phyloP scores from a whole-genome alignment of 257 asterid genomes.

The Solanum chiquidenum region DNA sequence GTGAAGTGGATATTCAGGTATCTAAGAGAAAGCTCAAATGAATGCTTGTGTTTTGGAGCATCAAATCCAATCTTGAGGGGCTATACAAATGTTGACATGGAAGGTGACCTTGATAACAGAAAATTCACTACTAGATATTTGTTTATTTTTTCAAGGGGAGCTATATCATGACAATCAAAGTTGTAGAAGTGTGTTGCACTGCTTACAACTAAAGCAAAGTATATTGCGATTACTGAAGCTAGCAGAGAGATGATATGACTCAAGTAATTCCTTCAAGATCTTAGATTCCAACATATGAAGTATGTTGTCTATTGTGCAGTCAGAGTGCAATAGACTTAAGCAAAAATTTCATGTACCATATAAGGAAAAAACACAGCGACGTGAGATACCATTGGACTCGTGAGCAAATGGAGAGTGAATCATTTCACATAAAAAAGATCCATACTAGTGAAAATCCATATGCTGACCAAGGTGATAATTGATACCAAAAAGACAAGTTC shows the following conservation, averaged over 20 bases:
- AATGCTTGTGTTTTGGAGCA: background rate
- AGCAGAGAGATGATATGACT: background rate
- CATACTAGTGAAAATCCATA: background rate
- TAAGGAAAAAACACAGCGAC: background rate
- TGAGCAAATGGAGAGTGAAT: background rate
- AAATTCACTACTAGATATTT: background rate
- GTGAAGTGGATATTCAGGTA: background rate
- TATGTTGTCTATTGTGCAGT: background rate
- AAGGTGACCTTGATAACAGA: background rate
- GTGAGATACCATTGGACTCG: background rate
- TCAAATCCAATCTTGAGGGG: background rate
- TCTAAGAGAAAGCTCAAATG: background rate
- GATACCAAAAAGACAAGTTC: background rate
- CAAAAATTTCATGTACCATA: background rate
- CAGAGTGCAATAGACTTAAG: background rate
- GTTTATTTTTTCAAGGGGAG: background rate
- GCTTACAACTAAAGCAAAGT: background rate
- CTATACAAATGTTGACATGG: background rate
- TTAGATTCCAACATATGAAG: background rate
- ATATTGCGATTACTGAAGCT: background rate
- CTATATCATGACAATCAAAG: background rate
- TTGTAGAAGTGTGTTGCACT: background rate
- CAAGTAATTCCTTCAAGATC: background rate
- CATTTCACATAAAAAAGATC: background rate
- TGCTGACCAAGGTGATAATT: background rate